Conservation (phyloP, 2,329 filamentous ascomycete genomes). For the Xylariales sp. region DNA sequence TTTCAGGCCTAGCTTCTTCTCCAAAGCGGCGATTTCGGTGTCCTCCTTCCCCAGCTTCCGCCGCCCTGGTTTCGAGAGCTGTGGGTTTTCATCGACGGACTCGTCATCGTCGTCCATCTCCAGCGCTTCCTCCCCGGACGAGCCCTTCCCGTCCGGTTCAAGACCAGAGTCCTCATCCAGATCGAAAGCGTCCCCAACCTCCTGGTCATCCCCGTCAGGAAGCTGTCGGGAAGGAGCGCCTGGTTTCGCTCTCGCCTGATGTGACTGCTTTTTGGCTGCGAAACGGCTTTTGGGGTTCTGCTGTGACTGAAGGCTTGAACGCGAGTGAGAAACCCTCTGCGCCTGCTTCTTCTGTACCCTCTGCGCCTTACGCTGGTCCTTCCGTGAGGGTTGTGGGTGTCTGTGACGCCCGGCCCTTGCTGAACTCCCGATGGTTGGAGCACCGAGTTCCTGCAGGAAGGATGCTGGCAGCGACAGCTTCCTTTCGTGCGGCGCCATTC, state of each 20-base stretch:
- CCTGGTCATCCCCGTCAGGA: constrained; percentile 12
- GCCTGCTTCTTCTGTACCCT: constrained; percentile 25
- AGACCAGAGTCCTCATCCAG: constrained; percentile 22
- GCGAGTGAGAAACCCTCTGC: constrained; percentile 8
- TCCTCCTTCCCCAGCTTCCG: constrained; percentile 74
- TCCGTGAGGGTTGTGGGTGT: constrained; percentile 22
- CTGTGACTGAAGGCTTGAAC: constrained; percentile 11
- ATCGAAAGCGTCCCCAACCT: constrained; percentile 14
- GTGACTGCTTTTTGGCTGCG: no score
- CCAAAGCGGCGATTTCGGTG: constrained; percentile 79
- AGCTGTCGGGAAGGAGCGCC: no score
- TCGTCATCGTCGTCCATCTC: constrained; percentile 84
- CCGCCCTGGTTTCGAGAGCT: constrained; percentile 38
- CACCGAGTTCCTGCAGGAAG: constrained; percentile 40
- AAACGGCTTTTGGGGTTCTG: no score
- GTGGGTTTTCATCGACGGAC: constrained; percentile 20
- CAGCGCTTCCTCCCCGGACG: constrained; percentile 15
- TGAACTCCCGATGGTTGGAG: constrained; percentile 17
- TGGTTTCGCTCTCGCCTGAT: no score
- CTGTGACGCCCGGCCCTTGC: constrained; percentile 12
- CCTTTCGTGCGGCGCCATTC: constrained; percentile 20
- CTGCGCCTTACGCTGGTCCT: constrained; percentile 26
- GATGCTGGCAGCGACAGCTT: constrained; percentile 37
- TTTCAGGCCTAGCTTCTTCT: constrained; percentile 79
- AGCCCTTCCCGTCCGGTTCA: constrained; percentile 20